Evolutionary conservation across 306 rosid genomes (phyloP), one percentile per base, ranked within the genome.

Genomic region (Cotoneaster glaucophyllus): DNA sequence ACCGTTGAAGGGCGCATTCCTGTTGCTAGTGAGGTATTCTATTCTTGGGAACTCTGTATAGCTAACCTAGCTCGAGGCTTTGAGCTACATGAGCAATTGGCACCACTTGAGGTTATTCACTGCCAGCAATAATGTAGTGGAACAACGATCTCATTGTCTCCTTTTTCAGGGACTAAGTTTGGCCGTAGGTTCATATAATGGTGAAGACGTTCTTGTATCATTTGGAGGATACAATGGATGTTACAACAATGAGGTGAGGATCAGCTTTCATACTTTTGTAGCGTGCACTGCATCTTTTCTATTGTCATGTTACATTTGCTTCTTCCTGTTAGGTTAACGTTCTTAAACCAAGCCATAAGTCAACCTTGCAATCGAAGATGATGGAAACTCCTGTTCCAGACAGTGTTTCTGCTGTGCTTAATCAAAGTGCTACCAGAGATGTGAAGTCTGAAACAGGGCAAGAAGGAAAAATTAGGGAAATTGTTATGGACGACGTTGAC

Each of bases 211-310:
- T 54, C 88, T 94, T 63, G 82, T 94, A 59, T 86, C 94, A 45
- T 94, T 91, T 80, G 97, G 98, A 79, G 98, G 97, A 75, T 91
- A 94, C 68, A 91, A 94, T 82, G 98, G 98, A 14, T 94, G 84
- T 53, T 94, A 94, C 90, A 91, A 86, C 86, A 91, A 78, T 67
- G 98, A 94, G 85, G 98, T 91, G 80, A 83, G 81, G 48, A 74
- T 34, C 77, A 37, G 81, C 64, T 80, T 81, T 37, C 43, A 57
- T 6, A 17, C 25, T 8, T 11, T 43, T 80, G 78, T 77, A 64
- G 53, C 69, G 29, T 52, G 32, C 50, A 77, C 43, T 76, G 32
- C 77, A 54, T 57, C 64, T 84, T 57, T 59, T 50, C 79, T 31
- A 18, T 79, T 44, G 13, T 76, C 79, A 68, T 67, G 75, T 77